Evolutionary conservation across 208 protist genomes (phyloP), one percentile per base, ranked within the genome.

Genomic region (Tritrichomonas musculus): DNA sequence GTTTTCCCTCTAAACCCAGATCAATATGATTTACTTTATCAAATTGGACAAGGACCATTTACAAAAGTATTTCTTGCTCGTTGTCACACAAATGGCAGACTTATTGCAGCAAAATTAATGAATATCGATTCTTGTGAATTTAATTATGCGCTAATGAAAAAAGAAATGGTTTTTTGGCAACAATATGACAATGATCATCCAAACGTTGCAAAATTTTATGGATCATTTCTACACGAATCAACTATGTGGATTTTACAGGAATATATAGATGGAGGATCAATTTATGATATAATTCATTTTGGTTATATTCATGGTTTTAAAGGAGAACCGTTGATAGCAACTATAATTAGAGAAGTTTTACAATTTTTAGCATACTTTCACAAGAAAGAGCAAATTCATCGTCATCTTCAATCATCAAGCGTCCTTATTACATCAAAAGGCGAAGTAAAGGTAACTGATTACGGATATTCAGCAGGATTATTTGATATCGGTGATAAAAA

Each of bases 391-490:
- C 93, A 93, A 65, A 95, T 95, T n/a, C 94, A 95, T 93, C 49
- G 94, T 9, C 93, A 95, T 64, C 14, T 95, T 13, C 94, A 94
- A 47, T 69, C 94, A 47, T 93, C 93, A 49, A 96, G 94, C 57
- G 77, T 96, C 41, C 66, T 96, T 30, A n/a, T 96, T 5, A 82
- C 93, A 0, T 93, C 82, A 0, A 30, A 82, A 5, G 95, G 95
- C 39, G 0, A 73, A 55, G 92, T 95, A n/a, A 95, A 95, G 92
- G 73, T 96, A 9, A 94, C 93, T 14, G 94, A 96, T 82, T 95
- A 95, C 66, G 95, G 95, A 33, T 94, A 95, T 25, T 49, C 80
- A 0, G 84, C 66, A 57, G 49, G 75, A n/a, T 44, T 94, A 14
- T 66, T 94, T 57, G 53, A 93, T 64, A 17, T 60, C 11, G 44